Evolutionary conservation across 176 grass and related monocot species (phyloP).

Genomic region (Carex littledalei): DNA sequence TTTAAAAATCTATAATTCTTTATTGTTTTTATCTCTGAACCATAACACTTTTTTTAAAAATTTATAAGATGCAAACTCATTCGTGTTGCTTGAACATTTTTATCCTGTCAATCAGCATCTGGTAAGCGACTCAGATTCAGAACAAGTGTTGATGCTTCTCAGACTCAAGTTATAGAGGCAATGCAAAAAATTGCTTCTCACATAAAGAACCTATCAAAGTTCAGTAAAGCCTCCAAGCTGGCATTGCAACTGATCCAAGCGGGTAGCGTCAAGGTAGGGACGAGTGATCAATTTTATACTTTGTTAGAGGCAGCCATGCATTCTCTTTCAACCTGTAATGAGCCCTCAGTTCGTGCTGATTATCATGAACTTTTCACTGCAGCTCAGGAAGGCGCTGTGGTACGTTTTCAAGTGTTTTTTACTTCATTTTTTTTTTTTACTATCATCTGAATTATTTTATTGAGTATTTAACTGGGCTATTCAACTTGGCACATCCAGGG

Average conservation of each 20-base stretch:
- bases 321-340: slow-evolving; percentile 56
- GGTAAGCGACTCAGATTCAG: slow-evolving; percentile 76
- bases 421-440: background rate
- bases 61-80: background rate
- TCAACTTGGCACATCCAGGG: background rate
- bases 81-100: background rate
- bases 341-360: slow-evolving; percentile 45
- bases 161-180: slow-evolving; percentile 72
- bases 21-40: background rate
- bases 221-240: slow-evolving; percentile 88
- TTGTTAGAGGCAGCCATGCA: slow-evolving; percentile 77
- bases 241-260: slow-evolving; percentile 73
- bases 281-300: slow-evolving; percentile 57
- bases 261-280: slow-evolving; percentile 78
- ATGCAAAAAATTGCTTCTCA: slow-evolving; percentile 94
- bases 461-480: background rate
- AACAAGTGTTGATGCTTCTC: slow-evolving; percentile 78
- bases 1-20: background rate
- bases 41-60: background rate
- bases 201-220: slow-evolving; percentile 82
- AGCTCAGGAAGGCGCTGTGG: slow-evolving; percentile 58
- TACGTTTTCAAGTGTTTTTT: slow-evolving; percentile 26
- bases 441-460: background rate
- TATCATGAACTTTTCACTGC: slow-evolving; percentile 60
- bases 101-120: slow-evolving; percentile 25